Base-by-base conservation (phyloP, 2,329 filamentous ascomycete genomes). In the Macrophomina pseudophaseolina region DNA sequence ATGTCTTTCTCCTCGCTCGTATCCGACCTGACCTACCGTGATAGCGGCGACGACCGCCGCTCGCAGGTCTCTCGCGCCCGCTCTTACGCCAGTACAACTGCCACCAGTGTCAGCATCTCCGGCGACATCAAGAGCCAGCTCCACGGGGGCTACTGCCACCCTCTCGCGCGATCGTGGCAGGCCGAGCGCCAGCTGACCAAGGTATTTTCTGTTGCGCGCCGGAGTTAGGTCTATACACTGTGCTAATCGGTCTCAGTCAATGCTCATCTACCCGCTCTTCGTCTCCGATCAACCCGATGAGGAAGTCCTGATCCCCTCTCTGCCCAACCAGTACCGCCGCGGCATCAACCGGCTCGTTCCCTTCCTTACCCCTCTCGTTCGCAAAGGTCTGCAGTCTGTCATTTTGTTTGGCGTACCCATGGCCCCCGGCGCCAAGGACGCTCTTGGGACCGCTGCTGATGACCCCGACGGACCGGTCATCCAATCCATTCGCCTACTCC, bases 221-320 rank as follows among this genome's bases (percentile, higher is more conserved):
- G 28, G 14, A 14, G 12, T 6, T 14, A 32, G 9, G 33, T 49
- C 30, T 11, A 2, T 38, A 18, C 44, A 30, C 9, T 16, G 2
- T 62, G 28, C 40, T 66, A 33, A 68, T 58, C 38, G 52, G 23
- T 42, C 3, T 38, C 74, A 97, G 93, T 95, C 94, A 44, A 98
- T 98, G 95, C 90, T 99, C 74, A 97, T 99, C 75, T 98, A 96
- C 81, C 95, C 95, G 12, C 86, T 99, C 71, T 99, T 99, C 83
- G 88, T 99, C 71, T 97, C 95, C 74, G 95, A 99, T 80, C 88
- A 92, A 75, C 91, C 94, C 42, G 92, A 98, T 74, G 94, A 98
- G 82, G 92, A 97, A 82, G 91, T 90, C 14, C 85, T 91, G 16
- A 96, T 99, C 66, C 90, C 94, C 60, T 97, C 94, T 23, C 87